Percentiles rank a stretch among this genome's conserved stretches.
These are phyloP conservation scores for Jatropha curcas DNA, from an alignment of 345 rosid genomes.

Conservation along the genomic window DNA sequence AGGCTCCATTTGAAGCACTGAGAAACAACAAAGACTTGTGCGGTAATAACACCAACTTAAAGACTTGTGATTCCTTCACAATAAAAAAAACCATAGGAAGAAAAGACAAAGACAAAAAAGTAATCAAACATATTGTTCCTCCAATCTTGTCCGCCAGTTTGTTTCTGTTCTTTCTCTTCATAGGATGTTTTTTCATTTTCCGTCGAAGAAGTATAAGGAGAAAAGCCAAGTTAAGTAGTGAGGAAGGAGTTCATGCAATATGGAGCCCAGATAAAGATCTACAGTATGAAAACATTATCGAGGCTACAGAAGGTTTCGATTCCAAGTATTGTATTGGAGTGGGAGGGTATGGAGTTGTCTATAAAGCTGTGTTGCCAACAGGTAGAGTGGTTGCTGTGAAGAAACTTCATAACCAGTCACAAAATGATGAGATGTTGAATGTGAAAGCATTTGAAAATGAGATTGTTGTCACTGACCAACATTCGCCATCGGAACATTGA, in stretches of 20 bases:
- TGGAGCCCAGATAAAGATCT: neutral
- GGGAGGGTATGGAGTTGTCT: neutral
- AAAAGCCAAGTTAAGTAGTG: too few relatives aligned
- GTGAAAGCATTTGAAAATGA: neutral
- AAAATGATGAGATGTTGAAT: neutral
- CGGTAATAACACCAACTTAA: too few relatives aligned
- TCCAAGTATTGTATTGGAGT: neutral
- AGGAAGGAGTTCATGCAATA: neutral
- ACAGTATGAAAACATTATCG: neutral
- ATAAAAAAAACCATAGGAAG: neutral
- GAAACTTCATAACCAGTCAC: neutral
- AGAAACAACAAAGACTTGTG: neutral
- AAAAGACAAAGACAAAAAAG: neutral
- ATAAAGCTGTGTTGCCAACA: neutral
- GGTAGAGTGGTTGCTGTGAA: conserved; percentile 2
- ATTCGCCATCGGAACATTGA: neutral
- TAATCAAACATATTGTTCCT: neutral
- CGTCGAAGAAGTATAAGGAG: neutral
- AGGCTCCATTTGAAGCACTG: neutral
- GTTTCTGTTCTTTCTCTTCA: neutral
- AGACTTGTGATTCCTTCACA: too few relatives aligned
- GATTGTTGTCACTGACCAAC: neutral
- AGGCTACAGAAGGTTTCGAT: neutral
- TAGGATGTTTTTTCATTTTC: neutral
- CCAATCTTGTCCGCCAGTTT: neutral